These are phyloP conservation scores for Copromyces sp. DNA, from an alignment of 495 filamentous ascomycete genomes.

Conservation along the genomic window DNA sequence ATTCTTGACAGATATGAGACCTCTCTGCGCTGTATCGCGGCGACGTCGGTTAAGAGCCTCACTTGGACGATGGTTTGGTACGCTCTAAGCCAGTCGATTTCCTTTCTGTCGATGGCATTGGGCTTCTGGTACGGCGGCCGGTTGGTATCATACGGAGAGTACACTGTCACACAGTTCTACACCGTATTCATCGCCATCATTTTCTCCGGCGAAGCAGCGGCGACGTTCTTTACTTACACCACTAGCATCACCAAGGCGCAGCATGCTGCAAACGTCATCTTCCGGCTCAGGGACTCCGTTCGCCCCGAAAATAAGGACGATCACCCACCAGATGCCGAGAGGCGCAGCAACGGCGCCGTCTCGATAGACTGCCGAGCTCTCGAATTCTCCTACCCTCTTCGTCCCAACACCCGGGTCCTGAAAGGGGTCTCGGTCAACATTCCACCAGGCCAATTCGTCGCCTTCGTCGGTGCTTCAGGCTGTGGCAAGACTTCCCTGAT, in stretches of 20 bases:
- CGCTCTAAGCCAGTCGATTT: conserved; percentile 31
- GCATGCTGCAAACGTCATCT: conserved; percentile 28
- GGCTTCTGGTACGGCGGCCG: conserved; percentile 36
- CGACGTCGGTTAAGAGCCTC: conserved; percentile 24
- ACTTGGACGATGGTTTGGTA: conserved; percentile 27
- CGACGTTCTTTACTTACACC: conserved; percentile 32
- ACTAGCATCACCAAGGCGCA: conserved; percentile 34
- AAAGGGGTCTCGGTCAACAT: conserved; percentile 45
- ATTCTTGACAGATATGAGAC: conserved; percentile 32
- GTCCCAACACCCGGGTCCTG: conserved; percentile 43
- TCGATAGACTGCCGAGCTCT: conserved; percentile 42
- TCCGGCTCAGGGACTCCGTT: conserved; percentile 21
- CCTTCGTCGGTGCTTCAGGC: conserved; percentile 44
- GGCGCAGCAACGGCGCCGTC: conserved; percentile 26
- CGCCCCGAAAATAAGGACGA: conserved; percentile 10
- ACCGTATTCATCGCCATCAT: conserved; percentile 33
- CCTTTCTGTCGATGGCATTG: conserved; percentile 28
- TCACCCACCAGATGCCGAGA: conserved; percentile 3
- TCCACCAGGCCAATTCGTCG: conserved; percentile 51
- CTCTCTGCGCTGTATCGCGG: conserved; percentile 24
- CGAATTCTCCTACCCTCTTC: conserved; percentile 44
- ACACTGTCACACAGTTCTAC: conserved; percentile 24
- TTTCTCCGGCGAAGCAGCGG: conserved; percentile 31
- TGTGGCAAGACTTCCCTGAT: conserved; percentile 41
- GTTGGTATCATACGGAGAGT: conserved; percentile 27